phyloP scores from a whole-genome alignment of 2,329 filamentous ascomycete species.

The Allantophomopsis lycopodina region DNA sequence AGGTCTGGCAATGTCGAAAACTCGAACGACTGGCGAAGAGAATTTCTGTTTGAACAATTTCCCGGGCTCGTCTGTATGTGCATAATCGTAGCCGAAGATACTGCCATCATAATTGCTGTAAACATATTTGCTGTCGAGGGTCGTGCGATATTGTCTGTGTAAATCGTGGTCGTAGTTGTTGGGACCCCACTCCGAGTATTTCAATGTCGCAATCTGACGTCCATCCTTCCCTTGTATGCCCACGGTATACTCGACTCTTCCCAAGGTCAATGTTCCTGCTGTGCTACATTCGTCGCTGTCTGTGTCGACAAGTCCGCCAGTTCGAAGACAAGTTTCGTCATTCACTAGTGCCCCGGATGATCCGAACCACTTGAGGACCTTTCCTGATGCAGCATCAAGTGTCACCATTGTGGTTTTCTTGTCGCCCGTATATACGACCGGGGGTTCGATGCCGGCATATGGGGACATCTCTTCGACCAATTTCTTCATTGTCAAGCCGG shows the following conservation, averaged over 20 bases:
- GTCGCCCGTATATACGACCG: conserved; percentile 78
- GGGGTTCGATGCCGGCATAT: conserved; percentile 59
- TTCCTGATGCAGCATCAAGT: conserved; percentile 74
- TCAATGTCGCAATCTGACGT: conserved; percentile 73
- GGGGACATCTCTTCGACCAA: conserved; percentile 75
- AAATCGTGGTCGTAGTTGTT: conserved; percentile 87
- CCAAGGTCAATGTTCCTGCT: conserved; percentile 68
- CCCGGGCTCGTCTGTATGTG: conserved; percentile 22
- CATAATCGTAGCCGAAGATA: conserved; percentile 67
- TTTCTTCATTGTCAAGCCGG: conserved; percentile 68
- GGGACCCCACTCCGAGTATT: conserved; percentile 86
- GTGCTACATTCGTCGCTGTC: conserved; percentile 66
- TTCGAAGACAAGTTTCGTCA: conserved; percentile 61
- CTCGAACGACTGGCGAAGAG: conserved; percentile 65
- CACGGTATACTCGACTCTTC: conserved; percentile 81
- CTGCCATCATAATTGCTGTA: conserved; percentile 77
- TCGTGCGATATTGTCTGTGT: conserved; percentile 64
- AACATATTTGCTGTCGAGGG: conserved; percentile 80
- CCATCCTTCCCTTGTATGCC: conserved; percentile 66
- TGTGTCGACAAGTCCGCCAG: conserved; percentile 41
- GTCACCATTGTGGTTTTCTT: conserved; percentile 87
- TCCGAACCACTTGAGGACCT: conserved; percentile 73
- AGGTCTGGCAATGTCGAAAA: conserved; percentile 78
- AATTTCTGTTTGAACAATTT: conserved; percentile 55
- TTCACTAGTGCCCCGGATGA: conserved; percentile 55